Conservation (phyloP, 2,329 filamentous ascomycete species). For the Plectosphaerella plurivora region DNA sequence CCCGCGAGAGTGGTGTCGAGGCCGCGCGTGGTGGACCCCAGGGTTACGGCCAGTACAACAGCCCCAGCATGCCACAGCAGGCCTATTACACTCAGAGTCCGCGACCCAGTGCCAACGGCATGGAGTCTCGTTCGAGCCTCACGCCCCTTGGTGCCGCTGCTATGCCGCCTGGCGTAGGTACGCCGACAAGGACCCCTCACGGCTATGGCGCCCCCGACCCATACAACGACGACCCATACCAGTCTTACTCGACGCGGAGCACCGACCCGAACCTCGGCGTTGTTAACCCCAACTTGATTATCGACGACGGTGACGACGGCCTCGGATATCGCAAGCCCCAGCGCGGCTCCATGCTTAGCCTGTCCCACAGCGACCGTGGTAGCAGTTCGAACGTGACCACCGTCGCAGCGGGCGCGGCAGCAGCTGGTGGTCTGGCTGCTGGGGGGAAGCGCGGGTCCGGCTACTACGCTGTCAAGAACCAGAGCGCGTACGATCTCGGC, state of each 20-base stretch:
- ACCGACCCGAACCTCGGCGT: conserved; percentile 48
- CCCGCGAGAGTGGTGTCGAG: conserved; percentile 60
- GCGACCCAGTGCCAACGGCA: conserved; percentile 5
- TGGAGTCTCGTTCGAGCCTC: conserved; percentile 37
- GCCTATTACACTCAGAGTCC: conserved; percentile 13
- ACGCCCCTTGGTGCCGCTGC: conserved; percentile 31
- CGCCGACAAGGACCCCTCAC: conserved; percentile 46
- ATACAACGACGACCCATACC: conserved; percentile 64
- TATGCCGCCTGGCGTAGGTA: conserved; percentile 26
- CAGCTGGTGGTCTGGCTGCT: conserved; percentile 36
- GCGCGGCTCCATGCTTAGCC: conserved; percentile 57
- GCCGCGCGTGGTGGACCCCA: conserved; percentile 40
- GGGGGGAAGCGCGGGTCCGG: conserved; percentile 21
- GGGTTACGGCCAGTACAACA: conserved; percentile 20
- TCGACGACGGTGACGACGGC: conserved; percentile 85
- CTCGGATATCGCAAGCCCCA: conserved; percentile 50
- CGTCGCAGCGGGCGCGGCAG: conserved; percentile 39
- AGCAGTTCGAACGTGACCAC: conserved; percentile 19
- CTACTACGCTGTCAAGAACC: conserved; percentile 50
- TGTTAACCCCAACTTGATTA: conserved; percentile 75
- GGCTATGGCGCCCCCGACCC: conserved; percentile 33
- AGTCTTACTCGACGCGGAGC: conserved; percentile 46
- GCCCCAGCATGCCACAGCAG: conserved; percentile 7
- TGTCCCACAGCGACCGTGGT: conserved; percentile 36
- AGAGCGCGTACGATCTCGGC: conserved; percentile 19